Evolutionary conservation across 768 basidiomycete species (phyloP).

Genomic region (Hypholoma sublateritium): DNA sequence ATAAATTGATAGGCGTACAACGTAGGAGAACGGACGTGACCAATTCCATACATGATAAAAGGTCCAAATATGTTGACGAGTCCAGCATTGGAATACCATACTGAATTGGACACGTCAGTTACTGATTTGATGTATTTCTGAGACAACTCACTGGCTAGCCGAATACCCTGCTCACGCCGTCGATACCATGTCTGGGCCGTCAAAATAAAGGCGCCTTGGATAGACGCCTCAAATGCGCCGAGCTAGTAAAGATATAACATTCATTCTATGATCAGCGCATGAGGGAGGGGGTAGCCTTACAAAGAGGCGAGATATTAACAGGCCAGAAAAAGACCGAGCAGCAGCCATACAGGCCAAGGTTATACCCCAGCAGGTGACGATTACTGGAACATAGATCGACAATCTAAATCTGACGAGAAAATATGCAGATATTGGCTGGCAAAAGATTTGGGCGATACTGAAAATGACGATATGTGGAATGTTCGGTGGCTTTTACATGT

Average conservation of each 20-base stretch:
- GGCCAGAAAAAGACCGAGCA: constrained; percentile 27
- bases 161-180: constrained; percentile 33
- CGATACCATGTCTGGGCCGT: constrained; percentile 36
- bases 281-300: constrained; percentile 16
- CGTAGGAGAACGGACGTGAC: constrained; percentile 26
- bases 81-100: constrained; percentile 31
- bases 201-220: constrained; percentile 29
- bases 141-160: constrained; percentile 25
- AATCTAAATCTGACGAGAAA: constrained; percentile 30
- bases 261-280: background rate
- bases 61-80: constrained; percentile 35
- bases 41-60: constrained; percentile 35
- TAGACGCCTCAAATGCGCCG: constrained; percentile 33
- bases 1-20: constrained; percentile 30
- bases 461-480: background rate
- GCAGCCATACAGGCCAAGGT: constrained; percentile 31
- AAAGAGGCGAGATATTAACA: constrained; percentile 31
- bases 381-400: constrained; percentile 29
- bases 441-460: constrained; percentile 32
- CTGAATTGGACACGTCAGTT: constrained; percentile 12
- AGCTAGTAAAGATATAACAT: constrained; percentile 19
- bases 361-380: constrained; percentile 33
- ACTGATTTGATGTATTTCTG: background rate
- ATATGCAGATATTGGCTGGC: constrained; percentile 33
- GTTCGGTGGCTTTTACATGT: background rate